Conservation (phyloP, 2,329 filamentous ascomycete species). For the Chaetoscypha palmicola region DNA sequence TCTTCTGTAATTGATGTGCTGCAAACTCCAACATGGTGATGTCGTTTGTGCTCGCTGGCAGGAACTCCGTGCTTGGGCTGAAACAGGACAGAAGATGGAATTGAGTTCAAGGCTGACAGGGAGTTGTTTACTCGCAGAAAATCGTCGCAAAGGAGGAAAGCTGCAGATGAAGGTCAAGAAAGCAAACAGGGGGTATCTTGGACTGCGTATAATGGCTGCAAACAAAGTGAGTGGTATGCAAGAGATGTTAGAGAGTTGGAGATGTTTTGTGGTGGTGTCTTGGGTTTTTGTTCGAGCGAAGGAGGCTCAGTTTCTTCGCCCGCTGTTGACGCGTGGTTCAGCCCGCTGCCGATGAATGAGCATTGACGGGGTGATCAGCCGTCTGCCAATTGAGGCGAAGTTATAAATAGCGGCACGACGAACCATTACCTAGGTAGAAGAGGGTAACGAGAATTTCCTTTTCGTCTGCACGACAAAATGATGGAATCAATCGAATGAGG, state of each 20-base stretch:
- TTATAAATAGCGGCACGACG: conserved; percentile 1
- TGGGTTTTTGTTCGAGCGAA: background rate
- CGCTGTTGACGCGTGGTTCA: conserved; percentile 2
- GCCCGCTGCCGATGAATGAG: background rate
- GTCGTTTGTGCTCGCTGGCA: conserved; percentile 3
- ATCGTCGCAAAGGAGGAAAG: background rate
- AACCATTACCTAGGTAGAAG: background rate
- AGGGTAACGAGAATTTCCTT: no score
- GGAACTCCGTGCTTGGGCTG: conserved; percentile 1
- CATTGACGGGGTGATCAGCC: conserved; percentile 1
- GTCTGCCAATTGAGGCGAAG: background rate
- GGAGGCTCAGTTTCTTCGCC: conserved; percentile 4
- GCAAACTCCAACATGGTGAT: conserved; percentile 25
- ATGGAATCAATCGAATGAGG: no score
- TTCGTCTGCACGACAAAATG: no score
- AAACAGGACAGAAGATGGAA: conserved; percentile 3
- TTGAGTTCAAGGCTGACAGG: background rate
- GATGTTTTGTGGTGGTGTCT: background rate
- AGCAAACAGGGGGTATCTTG: background rate
- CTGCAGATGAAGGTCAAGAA: background rate
- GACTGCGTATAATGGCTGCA: background rate
- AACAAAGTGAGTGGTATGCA: background rate
- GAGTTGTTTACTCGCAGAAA: background rate
- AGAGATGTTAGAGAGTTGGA: background rate
- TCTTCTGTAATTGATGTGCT: conserved; percentile 28